These are phyloP conservation scores for Sphenostylis stenocarpa DNA, from an alignment of 306 rosid genomes.

Conservation along the genomic window DNA sequence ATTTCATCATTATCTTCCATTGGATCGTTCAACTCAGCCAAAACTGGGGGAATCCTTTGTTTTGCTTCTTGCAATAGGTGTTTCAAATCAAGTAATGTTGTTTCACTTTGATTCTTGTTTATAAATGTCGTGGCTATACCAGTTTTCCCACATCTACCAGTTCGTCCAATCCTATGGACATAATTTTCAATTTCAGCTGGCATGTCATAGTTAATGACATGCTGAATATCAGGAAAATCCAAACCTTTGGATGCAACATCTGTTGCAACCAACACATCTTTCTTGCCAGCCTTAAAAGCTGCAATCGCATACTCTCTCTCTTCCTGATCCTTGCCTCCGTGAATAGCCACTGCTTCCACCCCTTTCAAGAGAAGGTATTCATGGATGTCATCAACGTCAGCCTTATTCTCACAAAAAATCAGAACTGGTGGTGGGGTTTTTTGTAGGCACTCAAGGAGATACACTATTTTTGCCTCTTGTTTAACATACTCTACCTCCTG, in stretches of 20 bases:
- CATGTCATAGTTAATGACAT: slow-evolving; percentile 92
- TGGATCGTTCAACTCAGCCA: slow-evolving; percentile 87
- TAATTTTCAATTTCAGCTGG: slow-evolving; percentile 95
- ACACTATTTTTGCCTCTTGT: slow-evolving; percentile 90
- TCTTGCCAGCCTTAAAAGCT: slow-evolving; percentile 75
- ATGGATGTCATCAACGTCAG: slow-evolving; percentile 93
- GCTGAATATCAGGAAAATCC: slow-evolving; percentile 97
- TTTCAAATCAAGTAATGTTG: slow-evolving; percentile 92
- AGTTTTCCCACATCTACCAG: slow-evolving; percentile 93
- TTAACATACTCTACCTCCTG: slow-evolving; percentile 95
- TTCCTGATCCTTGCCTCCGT: slow-evolving; percentile 97
- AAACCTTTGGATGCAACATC: slow-evolving; percentile 95
- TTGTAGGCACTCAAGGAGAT: slow-evolving; percentile 87
- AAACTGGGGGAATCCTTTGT: slow-evolving; percentile 93
- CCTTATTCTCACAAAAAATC: slow-evolving; percentile 87
- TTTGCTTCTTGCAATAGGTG: slow-evolving; percentile 97
- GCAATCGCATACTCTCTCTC: slow-evolving; percentile 88
- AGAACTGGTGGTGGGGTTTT: slow-evolving; percentile 92
- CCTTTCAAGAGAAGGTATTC: slow-evolving; percentile 94
- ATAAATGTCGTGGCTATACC: slow-evolving; percentile 94
- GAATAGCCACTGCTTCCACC: slow-evolving; percentile 93
- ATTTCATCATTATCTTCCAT: slow-evolving; percentile 82
- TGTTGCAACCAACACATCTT: slow-evolving; percentile 95
- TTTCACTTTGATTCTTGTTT: slow-evolving; percentile 92
- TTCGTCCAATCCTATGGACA: slow-evolving; percentile 94